phyloP scores from a whole-genome alignment of 768 basidiomycete genomes.

The Suillus subluteus region DNA sequence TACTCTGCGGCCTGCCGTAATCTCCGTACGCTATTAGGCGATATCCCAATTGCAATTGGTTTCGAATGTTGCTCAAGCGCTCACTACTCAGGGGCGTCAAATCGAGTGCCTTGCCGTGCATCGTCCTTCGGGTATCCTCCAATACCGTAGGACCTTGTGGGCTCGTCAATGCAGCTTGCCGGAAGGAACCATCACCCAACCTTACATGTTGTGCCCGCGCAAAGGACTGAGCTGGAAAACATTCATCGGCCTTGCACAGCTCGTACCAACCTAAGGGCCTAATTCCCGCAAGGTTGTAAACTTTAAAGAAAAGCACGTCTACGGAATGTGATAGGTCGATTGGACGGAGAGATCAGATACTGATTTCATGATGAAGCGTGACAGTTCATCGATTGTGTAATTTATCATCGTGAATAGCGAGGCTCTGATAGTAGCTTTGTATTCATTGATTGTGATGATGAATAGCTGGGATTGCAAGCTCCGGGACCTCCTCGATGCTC shows the following conservation, averaged over 20 bases:
- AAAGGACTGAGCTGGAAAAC: background rate
- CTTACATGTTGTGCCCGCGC: background rate
- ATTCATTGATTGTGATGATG: background rate
- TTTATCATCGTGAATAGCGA: background rate
- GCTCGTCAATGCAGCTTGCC: no score
- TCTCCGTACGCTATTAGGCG: background rate
- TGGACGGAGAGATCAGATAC: background rate
- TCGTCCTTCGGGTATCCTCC: background rate
- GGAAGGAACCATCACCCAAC: no score
- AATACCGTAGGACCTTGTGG: background rate
- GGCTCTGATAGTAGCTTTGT: background rate
- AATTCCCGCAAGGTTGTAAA: background rate
- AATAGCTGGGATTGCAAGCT: background rate
- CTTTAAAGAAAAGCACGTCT: background rate
- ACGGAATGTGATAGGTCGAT: background rate
- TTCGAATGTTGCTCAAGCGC: background rate
- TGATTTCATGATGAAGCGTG: background rate
- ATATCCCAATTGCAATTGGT: background rate
- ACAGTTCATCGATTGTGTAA: background rate
- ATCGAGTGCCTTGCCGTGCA: background rate
- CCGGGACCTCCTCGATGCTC: background rate
- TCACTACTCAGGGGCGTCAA: no score
- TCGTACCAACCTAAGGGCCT: background rate
- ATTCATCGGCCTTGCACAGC: background rate
- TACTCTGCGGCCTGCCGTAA: background rate